phyloP scores from a whole-genome alignment of 2,329 filamentous ascomycete species.

The Clarireedia monteithiana region DNA sequence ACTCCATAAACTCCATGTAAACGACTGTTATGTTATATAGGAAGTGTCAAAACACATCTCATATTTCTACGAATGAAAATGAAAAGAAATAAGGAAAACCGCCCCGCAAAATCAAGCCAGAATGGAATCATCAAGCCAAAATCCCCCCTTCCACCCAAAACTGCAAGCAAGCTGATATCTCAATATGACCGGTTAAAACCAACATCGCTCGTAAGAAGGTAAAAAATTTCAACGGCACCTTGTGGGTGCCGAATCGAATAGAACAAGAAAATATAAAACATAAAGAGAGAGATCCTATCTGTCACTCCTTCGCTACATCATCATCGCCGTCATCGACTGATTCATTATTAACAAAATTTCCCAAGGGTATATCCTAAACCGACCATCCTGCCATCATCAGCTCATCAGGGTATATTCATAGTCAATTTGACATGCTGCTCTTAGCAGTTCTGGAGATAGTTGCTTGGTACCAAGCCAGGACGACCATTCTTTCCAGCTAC shows the following conservation, averaged over 20 bases:
- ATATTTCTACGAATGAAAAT: too few relatives aligned
- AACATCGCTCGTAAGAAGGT: neutral
- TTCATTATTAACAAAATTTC: neutral
- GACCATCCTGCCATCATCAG: neutral
- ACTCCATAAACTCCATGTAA: too few relatives aligned
- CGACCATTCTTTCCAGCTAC: constrained; percentile 60
- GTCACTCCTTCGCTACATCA: neutral
- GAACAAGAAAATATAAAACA: neutral
- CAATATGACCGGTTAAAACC: neutral
- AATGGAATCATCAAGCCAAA: neutral
- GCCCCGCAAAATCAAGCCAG: too few relatives aligned
- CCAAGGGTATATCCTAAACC: neutral
- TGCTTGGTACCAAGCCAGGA: constrained; percentile 59
- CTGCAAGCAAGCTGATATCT: neutral
- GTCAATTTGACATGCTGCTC: neutral
- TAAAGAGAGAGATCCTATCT: neutral
- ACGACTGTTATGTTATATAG: too few relatives aligned
- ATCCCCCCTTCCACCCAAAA: too few relatives aligned
- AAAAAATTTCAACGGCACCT: neutral
- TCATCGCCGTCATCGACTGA: neutral
- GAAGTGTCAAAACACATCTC: too few relatives aligned
- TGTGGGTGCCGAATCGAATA: neutral
- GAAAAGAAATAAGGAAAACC: too few relatives aligned
- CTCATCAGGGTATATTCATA: neutral
- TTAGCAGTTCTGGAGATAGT: constrained; percentile 44